These are phyloP conservation scores for Nitzschia palea DNA, from an alignment of 108 stramenopile species.

Conservation along the genomic window DNA sequence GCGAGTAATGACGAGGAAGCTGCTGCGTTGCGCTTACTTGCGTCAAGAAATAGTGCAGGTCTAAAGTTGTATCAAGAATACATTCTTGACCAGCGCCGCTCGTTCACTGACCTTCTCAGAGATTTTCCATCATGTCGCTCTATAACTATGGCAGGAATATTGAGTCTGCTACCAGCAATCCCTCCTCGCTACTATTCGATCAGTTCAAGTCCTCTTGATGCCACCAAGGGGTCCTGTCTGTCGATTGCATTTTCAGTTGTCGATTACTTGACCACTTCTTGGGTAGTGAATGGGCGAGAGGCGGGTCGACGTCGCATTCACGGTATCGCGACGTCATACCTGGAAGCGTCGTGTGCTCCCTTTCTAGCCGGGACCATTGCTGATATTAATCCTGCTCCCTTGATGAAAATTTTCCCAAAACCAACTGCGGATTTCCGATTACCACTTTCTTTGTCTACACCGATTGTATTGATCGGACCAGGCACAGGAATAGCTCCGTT, in stretches of 20 bases:
- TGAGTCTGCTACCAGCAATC: slow-evolving; percentile 68
- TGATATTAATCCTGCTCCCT: slow-evolving; percentile 7
- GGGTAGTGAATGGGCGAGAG: slow-evolving; percentile 34
- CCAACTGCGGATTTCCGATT: slow-evolving; percentile 84
- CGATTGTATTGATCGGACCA: slow-evolving; percentile 95
- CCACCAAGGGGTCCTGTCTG: slow-evolving; percentile 28
- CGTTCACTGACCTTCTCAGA: slow-evolving; percentile 76
- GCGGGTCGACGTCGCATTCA: slow-evolving; percentile 59
- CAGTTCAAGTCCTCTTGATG: slow-evolving; percentile 84
- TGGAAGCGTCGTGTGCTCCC: slow-evolving; percentile 69
- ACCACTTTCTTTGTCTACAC: slow-evolving; percentile 64
- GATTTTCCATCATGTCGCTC: slow-evolving; percentile 84
- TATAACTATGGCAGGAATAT: slow-evolving; percentile 70
- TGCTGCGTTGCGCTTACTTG: slow-evolving; percentile 53
- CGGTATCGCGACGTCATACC: slow-evolving; percentile 75
- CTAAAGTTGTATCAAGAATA: slow-evolving; percentile 44
- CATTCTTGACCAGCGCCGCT: slow-evolving; percentile 73
- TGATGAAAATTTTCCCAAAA: slow-evolving; percentile 82
- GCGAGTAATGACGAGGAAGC: slow-evolving; percentile 58
- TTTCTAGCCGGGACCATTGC: slow-evolving; percentile 30
- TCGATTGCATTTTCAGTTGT: slow-evolving; percentile 92
- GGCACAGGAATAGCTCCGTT: slow-evolving; percentile 99
- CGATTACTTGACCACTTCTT: slow-evolving; percentile 72
- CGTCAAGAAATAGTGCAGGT: slow-evolving; percentile 42
- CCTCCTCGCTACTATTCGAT: slow-evolving; percentile 93